Evolutionary conservation across 192 early-diverging fungal species (phyloP).

Genomic region (Thamnidium elegans): DNA sequence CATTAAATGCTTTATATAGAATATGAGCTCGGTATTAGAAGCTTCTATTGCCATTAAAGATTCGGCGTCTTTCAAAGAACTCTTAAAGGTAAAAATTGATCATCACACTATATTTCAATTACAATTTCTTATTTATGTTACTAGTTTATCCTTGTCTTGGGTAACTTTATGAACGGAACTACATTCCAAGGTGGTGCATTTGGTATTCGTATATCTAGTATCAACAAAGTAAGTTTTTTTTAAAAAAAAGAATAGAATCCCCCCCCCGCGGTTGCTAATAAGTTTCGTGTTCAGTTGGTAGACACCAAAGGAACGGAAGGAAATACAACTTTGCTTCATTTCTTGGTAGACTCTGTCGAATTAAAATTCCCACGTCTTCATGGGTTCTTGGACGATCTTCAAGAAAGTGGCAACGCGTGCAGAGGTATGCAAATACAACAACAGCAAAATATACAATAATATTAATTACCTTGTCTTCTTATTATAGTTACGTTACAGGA

Average conservation of each 20-base stretch:
- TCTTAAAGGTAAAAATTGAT: constrained; percentile 52
- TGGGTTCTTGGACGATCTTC: constrained; percentile 65
- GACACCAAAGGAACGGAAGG: constrained; percentile 77
- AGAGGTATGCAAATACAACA: constrained; percentile 43
- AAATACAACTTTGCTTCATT: constrained; percentile 75
- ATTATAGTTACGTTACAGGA: constrained; percentile 52
- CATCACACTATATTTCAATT: too few species aligned
- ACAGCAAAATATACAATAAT: neutral
- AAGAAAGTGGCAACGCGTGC: constrained; percentile 65
- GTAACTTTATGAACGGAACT: constrained; percentile 82
- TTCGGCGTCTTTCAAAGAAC: constrained; percentile 65
- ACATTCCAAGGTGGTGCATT: constrained; percentile 83
- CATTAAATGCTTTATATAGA: constrained; percentile 24
- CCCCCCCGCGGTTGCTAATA: neutral
- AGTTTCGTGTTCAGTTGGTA: constrained; percentile 48
- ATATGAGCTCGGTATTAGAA: constrained; percentile 57
- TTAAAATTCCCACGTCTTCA: constrained; percentile 59
- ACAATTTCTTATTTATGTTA: neutral
- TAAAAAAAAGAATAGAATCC: too few species aligned
- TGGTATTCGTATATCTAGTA: constrained; percentile 79
- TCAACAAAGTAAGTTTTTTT: constrained; percentile 62
- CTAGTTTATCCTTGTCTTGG: constrained; percentile 69
- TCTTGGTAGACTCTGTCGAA: constrained; percentile 68
- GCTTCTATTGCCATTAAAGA: constrained; percentile 67
- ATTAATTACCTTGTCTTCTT: neutral